Evolutionary conservation across 2,329 filamentous ascomycete species (phyloP), one percentile per base, ranked within the genome.

Genomic region (Aspergillus viridinutans): DNA sequence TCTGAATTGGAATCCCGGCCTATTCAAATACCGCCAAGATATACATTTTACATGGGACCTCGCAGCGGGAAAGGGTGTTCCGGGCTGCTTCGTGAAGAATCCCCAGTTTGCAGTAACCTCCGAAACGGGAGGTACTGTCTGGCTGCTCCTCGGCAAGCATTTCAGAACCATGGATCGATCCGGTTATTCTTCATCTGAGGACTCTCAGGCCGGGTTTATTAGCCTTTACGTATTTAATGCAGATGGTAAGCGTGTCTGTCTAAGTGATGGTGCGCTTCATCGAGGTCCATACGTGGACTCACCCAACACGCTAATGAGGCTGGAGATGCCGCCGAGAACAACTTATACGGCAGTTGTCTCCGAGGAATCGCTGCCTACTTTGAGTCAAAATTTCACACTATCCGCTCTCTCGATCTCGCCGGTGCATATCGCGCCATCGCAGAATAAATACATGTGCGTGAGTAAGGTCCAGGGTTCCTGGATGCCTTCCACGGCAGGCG

Each of bases 231-330:
- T 94, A 0, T 97, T 93, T 70, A 81, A 88, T 20, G 84, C 85
- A 29, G 71, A 81, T 42, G 92, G 93, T 2, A 80, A 85, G 38
- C 83, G 86, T 50, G 86, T 97, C 0, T 87, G 90, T 62, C 79
- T 94, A 14, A 86, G 85, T 53, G 90, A 93, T 55, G 85, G 85
- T 6, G 83, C 86, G 25, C 72, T 90, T 0, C 85, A 90, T 65
- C 85, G 88, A 38, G 89, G 89, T 0, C 90, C 90, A n/a, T 96
- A 90, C 61, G 91, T 97, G 35, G 93, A 97, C 73, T 95, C 92
- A 2, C 92, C 92, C 1, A 95, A 97, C 72, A 96, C 90, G 0
- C 83, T 99, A 7, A 85, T 95, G 48, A 87, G 89, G 57, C 82
- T 96, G 59, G 83, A 90, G 28, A 80, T 81, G 57, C 74, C 80